These are phyloP conservation scores for Corylus americana DNA, from an alignment of 306 rosid species.

Conservation along the genomic window DNA sequence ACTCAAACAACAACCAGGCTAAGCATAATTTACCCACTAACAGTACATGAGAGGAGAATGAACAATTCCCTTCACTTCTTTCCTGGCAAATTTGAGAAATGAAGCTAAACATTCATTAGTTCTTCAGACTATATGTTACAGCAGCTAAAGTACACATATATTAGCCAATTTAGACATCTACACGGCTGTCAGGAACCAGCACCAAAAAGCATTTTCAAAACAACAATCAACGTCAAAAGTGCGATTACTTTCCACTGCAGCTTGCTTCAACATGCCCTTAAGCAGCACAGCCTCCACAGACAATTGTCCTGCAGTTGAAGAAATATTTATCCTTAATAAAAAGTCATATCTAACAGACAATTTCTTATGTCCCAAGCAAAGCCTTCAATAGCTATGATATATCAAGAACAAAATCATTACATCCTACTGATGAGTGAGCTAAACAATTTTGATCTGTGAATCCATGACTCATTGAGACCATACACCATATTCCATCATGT, in stretches of 20 bases:
- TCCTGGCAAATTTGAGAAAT: slow-evolving; percentile 26
- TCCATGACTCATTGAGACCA: neutral
- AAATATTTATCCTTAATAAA: slow-evolving; percentile 11
- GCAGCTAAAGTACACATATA: slow-evolving; percentile 36
- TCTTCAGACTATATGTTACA: slow-evolving; percentile 28
- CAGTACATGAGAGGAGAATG: slow-evolving; percentile 80
- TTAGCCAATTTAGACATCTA: slow-evolving; percentile 23
- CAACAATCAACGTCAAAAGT: slow-evolving; percentile 27
- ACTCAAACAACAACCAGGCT: neutral
- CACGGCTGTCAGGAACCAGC: slow-evolving; percentile 41
- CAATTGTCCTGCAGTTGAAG: slow-evolving; percentile 54
- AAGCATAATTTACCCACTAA: neutral
- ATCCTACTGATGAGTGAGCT: slow-evolving; percentile 1
- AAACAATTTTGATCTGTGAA: slow-evolving; percentile 9
- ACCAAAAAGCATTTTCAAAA: slow-evolving; percentile 29
- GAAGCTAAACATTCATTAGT: slow-evolving; percentile 15
- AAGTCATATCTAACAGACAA: neutral
- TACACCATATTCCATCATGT: neutral
- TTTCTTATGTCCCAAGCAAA: neutral
- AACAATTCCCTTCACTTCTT: slow-evolving; percentile 69
- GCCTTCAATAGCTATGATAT: neutral
- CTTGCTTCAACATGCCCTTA: slow-evolving; percentile 23
- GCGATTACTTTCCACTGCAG: slow-evolving; percentile 1
- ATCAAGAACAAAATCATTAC: neutral
- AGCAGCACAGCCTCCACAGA: slow-evolving; percentile 80